phyloP scores from a whole-genome alignment of 2,329 filamentous ascomycete species.

The Pestalotiopsis sp. region DNA sequence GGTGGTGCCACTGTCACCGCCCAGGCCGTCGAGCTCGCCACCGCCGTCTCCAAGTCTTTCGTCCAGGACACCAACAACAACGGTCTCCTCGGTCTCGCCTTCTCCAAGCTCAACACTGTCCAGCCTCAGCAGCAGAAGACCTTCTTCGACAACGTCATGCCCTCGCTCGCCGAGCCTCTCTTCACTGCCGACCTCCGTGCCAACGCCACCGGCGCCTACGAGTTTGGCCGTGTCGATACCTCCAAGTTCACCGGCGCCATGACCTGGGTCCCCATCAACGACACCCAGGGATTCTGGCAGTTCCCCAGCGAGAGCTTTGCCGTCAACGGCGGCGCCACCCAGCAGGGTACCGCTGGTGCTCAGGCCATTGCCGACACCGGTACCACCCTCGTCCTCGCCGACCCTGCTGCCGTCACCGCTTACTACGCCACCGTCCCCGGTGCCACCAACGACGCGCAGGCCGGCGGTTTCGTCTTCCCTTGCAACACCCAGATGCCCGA shows the following conservation, averaged over 20 bases:
- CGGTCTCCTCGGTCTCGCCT: slow-evolving; percentile 35
- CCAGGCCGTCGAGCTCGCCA: slow-evolving; percentile 34
- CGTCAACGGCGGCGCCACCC: slow-evolving; percentile 29
- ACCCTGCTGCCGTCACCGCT: slow-evolving; percentile 48
- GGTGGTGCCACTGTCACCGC: slow-evolving; percentile 30
- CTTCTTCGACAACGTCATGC: slow-evolving; percentile 35
- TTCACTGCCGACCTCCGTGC: slow-evolving; percentile 36
- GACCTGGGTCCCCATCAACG: slow-evolving; percentile 33
- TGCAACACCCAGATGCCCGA: slow-evolving; percentile 49
- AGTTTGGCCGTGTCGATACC: slow-evolving; percentile 37
- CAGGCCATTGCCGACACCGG: slow-evolving; percentile 59
- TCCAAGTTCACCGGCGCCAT: slow-evolving; percentile 34
- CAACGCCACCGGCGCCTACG: slow-evolving; percentile 36
- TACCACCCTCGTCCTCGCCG: slow-evolving; percentile 64
- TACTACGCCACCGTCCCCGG: slow-evolving; percentile 51
- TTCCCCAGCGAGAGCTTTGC: slow-evolving; percentile 35
- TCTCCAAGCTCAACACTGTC: slow-evolving; percentile 34
- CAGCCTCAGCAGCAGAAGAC: slow-evolving; percentile 31
- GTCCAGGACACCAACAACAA: slow-evolving; percentile 30
- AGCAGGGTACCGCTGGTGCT: slow-evolving; percentile 37
- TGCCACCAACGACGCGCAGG: slow-evolving; percentile 38
- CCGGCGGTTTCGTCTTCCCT: slow-evolving; percentile 49
- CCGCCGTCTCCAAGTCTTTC: slow-evolving; percentile 30
- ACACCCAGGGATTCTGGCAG: slow-evolving; percentile 37
- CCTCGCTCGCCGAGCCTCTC: slow-evolving; percentile 29